These are phyloP conservation scores for Dipteronia dyeriana DNA, from an alignment of 345 rosid species.

Conservation along the genomic window DNA sequence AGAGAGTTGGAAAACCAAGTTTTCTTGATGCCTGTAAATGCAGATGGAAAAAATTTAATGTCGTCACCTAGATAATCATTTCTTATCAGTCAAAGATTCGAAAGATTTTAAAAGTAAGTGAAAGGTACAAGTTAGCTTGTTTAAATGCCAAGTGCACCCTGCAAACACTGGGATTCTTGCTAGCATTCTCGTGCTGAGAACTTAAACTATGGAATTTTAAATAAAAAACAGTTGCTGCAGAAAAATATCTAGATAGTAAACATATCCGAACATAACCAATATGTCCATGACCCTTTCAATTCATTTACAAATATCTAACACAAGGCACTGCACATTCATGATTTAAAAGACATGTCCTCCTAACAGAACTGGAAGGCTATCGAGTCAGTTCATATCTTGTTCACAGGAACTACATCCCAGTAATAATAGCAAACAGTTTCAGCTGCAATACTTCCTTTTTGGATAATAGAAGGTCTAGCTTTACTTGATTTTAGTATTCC, in stretches of 20 bases:
- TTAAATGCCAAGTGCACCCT: neutral
- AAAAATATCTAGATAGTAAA: neutral
- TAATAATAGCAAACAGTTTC: neutral
- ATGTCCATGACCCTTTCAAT: neutral
- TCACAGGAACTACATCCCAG: neutral
- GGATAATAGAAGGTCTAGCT: neutral
- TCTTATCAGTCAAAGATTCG: neutral
- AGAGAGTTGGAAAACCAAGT: slow-evolving; percentile 82
- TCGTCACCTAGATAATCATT: neutral
- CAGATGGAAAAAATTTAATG: neutral
- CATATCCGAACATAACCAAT: no score
- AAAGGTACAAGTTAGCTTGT: neutral
- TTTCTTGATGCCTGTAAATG: slow-evolving; percentile 67
- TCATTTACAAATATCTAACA: neutral
- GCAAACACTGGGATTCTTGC: neutral
- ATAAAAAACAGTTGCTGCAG: neutral
- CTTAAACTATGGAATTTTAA: neutral
- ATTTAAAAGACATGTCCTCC: no score
- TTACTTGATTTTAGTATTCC: neutral
- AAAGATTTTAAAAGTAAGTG: neutral
- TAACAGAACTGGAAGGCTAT: no score
- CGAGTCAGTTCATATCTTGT: neutral
- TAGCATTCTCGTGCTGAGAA: neutral
- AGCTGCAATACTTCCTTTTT: neutral
- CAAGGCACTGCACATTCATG: neutral